These are phyloP conservation scores for Setaria italica DNA, from an alignment of 202 grass and related monocot species.

Conservation along the genomic window DNA sequence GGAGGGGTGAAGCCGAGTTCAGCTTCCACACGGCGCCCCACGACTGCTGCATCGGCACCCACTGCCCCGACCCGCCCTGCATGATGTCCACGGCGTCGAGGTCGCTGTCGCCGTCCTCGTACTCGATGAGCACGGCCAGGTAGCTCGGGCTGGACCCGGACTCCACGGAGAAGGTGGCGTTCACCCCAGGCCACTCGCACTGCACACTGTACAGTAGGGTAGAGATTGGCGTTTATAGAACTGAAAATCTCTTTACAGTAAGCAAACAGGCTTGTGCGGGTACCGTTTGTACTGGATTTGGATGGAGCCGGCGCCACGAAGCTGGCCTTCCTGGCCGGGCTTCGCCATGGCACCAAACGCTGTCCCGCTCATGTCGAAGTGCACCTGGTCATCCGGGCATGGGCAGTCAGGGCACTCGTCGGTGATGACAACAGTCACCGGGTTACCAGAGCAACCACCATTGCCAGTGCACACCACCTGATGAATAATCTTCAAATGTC, in stretches of 20 bases:
- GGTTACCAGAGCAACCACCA: slow-evolving; percentile 71
- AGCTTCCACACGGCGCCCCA: slow-evolving; percentile 80
- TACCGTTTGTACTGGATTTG: slow-evolving; percentile 74
- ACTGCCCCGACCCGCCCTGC: slow-evolving; percentile 28
- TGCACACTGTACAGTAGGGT: slow-evolving; percentile 37
- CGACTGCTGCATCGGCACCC: slow-evolving; percentile 72
- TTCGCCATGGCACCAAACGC: slow-evolving; percentile 71
- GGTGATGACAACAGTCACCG: slow-evolving; percentile 77
- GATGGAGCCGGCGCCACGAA: slow-evolving; percentile 59
- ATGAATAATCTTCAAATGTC: slow-evolving; percentile 36
- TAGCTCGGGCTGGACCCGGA: slow-evolving; percentile 71
- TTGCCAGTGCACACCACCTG: slow-evolving; percentile 69
- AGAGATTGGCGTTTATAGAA: not conserved
- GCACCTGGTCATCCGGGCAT: slow-evolving; percentile 64
- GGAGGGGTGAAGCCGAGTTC: slow-evolving; percentile 49
- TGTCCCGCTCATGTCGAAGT: slow-evolving; percentile 81
- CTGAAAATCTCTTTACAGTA: not conserved
- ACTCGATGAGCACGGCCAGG: slow-evolving; percentile 71
- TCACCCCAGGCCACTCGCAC: slow-evolving; percentile 68
- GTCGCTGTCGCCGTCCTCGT: slow-evolving; percentile 61
- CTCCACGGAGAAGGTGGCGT: slow-evolving; percentile 66
- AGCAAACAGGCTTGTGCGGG: not conserved
- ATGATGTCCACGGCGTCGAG: slow-evolving; percentile 62
- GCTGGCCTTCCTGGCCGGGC: slow-evolving; percentile 59
- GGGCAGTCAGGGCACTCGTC: slow-evolving; percentile 59